These are phyloP conservation scores for Aspergillus felis DNA, from an alignment of 2,329 filamentous ascomycete species.

Conservation along the genomic window DNA sequence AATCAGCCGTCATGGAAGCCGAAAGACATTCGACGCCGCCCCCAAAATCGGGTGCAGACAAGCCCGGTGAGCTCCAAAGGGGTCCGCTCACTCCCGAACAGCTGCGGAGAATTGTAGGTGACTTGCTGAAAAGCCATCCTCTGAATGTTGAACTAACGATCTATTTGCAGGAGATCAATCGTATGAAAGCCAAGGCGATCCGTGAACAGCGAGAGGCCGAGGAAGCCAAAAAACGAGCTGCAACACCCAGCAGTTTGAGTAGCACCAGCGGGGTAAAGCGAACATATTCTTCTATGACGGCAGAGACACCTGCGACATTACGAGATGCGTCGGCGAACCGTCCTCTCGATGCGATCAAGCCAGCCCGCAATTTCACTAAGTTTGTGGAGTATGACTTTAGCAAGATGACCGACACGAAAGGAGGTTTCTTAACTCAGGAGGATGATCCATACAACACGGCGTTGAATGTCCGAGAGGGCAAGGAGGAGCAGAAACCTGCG, in stretches of 20 bases:
- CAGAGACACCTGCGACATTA: constrained; percentile 53
- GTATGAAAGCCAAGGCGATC: constrained; percentile 82
- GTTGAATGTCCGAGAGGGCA: constrained; percentile 54
- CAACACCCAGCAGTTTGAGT: constrained; percentile 31
- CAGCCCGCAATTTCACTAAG: constrained; percentile 83
- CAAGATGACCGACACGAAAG: constrained; percentile 96
- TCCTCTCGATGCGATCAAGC: constrained; percentile 56
- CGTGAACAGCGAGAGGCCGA: constrained; percentile 69
- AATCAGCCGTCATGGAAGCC: constrained; percentile 8
- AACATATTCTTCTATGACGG: constrained; percentile 60
- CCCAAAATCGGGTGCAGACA: constrained; percentile 32
- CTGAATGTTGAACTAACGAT: constrained; percentile 7
- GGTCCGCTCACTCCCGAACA: constrained; percentile 58
- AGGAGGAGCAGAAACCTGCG: constrained; percentile 65
- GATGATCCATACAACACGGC: constrained; percentile 89
- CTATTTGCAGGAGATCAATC: constrained; percentile 70
- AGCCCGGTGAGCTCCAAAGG: constrained; percentile 31
- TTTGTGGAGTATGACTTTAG: constrained; percentile 98
- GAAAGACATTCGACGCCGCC: constrained; percentile 44
- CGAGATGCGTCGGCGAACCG: constrained; percentile 55
- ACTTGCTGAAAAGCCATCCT: background rate
- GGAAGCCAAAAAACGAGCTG: constrained; percentile 39
- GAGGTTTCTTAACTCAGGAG: constrained; percentile 83
- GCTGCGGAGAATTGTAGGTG: constrained; percentile 52
- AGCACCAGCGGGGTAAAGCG: constrained; percentile 68